Base-by-base conservation (phyloP, 306 rosid genomes). In the Quercus agrifolia region DNA sequence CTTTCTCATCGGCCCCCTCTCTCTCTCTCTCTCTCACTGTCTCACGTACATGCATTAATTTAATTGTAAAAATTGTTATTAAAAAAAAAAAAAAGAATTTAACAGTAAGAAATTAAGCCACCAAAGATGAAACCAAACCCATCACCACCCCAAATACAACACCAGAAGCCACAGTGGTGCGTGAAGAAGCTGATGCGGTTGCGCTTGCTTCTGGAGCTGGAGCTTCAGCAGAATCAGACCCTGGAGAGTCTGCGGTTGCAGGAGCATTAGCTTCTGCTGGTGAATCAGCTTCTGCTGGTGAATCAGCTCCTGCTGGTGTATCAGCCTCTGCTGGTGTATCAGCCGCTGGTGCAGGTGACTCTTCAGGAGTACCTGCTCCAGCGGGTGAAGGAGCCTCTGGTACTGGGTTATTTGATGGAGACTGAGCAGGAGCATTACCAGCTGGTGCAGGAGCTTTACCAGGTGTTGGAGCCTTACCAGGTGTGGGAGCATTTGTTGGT, bases 41-140 rank as follows among this genome's bases (percentile, higher is more conserved):
- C 46, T 38, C 46, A 41, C 46, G 46, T 41, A 2, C 46, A 41
- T 41, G 46, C 12, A 41, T 41, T 9, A 41, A 41, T 41, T 41
- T 41, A 41, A 41, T 41, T 8, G 46, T 9, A 41, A 41, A 41
- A 41, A 7, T 8, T 41, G 46, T 41, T 41, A 41, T 41, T 41
- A 0, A 41, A 41, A 41, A 41, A 38, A 38, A 38, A 38, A 35
- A 35, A 38, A 41, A 25, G 18, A 21, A 35, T 19, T 74, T 25
- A 6, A 4, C 30, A 41, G 46, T 74, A 81, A 87, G 12, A n/a
- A n/a, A 59, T 30, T 73, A 46, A 67, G 71, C 79, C 6, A 78
- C 54, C 56, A 85, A 71, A 51, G 77, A 74, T 4, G 85, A 70
- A 77, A 81, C 83, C 28, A 90, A 73, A 57, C 74, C 84, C 82